Conservation (phyloP, 2,329 filamentous ascomycete genomes). For the Alternaria metachromatica region DNA sequence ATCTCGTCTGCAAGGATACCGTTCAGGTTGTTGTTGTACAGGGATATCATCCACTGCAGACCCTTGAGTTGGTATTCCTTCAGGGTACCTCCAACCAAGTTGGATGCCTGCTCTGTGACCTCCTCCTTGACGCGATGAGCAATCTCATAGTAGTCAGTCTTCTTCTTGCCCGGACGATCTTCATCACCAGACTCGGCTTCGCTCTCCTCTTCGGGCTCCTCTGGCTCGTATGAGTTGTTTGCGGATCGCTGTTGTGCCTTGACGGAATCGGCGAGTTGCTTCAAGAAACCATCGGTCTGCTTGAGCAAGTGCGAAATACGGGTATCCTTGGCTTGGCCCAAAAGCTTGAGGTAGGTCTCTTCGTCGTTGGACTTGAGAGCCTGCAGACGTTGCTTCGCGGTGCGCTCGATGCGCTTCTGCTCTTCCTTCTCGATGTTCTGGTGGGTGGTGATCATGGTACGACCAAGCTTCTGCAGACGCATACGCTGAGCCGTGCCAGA, state of each 20-base stretch:
- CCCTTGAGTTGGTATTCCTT: conserved; percentile 99
- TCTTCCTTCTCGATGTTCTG: conserved; percentile 99
- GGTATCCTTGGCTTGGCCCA: conserved; percentile 98
- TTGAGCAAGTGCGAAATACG: conserved; percentile 97
- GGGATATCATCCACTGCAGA: conserved; percentile 98
- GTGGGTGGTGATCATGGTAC: conserved; percentile 87
- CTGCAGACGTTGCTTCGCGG: conserved; percentile 98
- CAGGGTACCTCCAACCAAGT: conserved; percentile 87
- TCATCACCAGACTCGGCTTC: conserved; percentile 70
- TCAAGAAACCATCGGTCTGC: conserved; percentile 96
- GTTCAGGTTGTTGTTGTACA: conserved; percentile 99
- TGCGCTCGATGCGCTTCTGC: conserved; percentile 96
- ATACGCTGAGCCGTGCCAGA: conserved; percentile 70
- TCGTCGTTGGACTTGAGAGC: conserved; percentile 99
- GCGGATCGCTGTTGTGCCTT: conserved; percentile 90
- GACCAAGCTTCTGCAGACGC: conserved; percentile 85
- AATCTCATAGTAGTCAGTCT: conserved; percentile 98
- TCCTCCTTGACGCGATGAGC: conserved; percentile 96
- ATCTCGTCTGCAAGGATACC: conserved; percentile 99
- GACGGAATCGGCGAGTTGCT: conserved; percentile 92
- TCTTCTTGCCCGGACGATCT: conserved; percentile 69
- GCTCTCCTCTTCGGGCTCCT: conserved; percentile 59
- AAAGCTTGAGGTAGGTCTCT: conserved; percentile 96
- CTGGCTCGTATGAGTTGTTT: conserved; percentile 77
- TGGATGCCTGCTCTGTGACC: conserved; percentile 79